Evolutionary conservation across 495 filamentous ascomycete genomes (phyloP), one percentile per base, ranked within the genome.

Genomic region (Neurospora sp.): DNA sequence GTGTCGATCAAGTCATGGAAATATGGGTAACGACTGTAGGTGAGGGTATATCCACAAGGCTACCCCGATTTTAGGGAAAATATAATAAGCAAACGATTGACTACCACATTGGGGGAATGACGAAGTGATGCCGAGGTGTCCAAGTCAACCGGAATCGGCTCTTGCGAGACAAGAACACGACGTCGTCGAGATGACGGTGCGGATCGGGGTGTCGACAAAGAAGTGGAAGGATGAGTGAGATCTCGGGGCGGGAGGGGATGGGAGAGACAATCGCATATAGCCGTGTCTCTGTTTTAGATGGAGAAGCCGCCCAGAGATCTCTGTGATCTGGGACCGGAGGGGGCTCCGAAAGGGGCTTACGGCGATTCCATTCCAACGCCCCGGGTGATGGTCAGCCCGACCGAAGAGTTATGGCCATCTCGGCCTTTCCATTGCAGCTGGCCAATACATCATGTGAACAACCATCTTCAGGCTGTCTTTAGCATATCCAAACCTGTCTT

Each of bases 151-250:
- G 48, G 48, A 59, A 59, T 59, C 53, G 53, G 53, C 53, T 65
- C 27, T 35, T 65, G 53, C 22, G 53, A 16, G 20, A 68, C 53
- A 71, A 68, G 70, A 71, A 22, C 39, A 39, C 20, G 53, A 37
- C 37, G 44, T 71, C 27, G 37, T 37, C 46, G 16, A 71, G 27
- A 22, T 39, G 35, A 20, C 35, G 40, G 71, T 68, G 71, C 38
- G 37, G 48, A 68, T 71, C 38, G 46, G 71, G 46, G 18, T 31
- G 53, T 40, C n/a, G 27, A 69, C 71, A n/a, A 72, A 72, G 42
- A 71, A 59, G 42, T 39, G 10, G 59, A 65, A 65, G 40, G 31
- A 39, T 35, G 44, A 31, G 39, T 8, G 53, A 65, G 53, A 65
- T 65, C 53, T 65, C 22, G 7, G 53, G 53, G 35, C 14, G 16